Conservation (phyloP, 352 stramenopile genomes). For the Phytophthora sp. region DNA sequence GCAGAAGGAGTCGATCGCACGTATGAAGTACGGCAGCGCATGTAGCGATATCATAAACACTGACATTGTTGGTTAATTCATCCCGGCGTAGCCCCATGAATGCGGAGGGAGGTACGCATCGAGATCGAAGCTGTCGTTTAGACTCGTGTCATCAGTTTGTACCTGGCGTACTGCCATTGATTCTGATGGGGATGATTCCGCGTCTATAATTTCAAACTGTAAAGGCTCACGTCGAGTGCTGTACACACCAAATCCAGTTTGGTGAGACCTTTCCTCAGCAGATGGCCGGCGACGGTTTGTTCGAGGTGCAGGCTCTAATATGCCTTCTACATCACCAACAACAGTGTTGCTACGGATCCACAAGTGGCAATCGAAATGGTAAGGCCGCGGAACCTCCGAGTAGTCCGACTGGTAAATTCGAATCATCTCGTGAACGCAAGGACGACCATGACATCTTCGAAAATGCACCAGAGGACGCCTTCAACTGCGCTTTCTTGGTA, state of each 20-base stretch:
- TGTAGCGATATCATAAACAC: too few relatives aligned
- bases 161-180: too few relatives aligned
- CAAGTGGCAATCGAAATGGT: neutral
- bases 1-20: too few relatives aligned
- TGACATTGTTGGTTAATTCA: too few relatives aligned
- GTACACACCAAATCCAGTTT: neutral
- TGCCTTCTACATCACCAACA: neutral
- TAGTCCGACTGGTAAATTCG: neutral
- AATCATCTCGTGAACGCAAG: neutral
- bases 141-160: too few relatives aligned
- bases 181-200: too few relatives aligned
- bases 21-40: too few relatives aligned
- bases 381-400: too few relatives aligned
- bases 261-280: neutral
- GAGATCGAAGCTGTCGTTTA: too few relatives aligned
- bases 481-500: neutral
- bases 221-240: neutral
- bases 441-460: neutral
- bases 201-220: neutral
- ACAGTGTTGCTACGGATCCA: neutral
- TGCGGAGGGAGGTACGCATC: too few relatives aligned
- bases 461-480: neutral
- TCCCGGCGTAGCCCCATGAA: too few relatives aligned
- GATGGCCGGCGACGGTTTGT: neutral
- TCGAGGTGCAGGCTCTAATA: neutral